Evolutionary conservation across 441 rosid genomes (phyloP).

Genomic region (Mallotus japonicus): DNA sequence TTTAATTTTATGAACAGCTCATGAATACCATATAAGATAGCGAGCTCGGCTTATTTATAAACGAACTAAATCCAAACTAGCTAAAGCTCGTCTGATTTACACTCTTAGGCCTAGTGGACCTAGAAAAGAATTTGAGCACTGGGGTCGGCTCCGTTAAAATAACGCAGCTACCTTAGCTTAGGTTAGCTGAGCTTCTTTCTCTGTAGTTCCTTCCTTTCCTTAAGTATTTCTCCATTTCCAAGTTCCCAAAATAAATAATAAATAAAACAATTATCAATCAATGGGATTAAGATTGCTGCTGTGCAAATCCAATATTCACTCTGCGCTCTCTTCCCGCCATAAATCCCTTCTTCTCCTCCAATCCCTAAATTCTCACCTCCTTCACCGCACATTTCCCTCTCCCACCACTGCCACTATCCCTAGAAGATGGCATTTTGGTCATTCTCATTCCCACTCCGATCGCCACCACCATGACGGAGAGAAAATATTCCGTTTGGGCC

Average conservation of each 20-base stretch:
- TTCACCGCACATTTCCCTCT: constrained; percentile 5
- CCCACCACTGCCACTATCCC: constrained; percentile 27
- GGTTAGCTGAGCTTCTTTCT: background rate
- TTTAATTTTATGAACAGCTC: too few relatives aligned
- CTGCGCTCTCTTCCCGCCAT: constrained; percentile 29
- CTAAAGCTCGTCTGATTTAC: too few relatives aligned
- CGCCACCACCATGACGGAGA: constrained; percentile 49
- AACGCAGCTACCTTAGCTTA: too few relatives aligned
- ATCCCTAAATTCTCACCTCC: constrained; percentile 30
- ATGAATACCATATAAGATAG: too few relatives aligned
- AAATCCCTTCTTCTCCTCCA: constrained; percentile 14
- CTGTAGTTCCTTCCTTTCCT: background rate
- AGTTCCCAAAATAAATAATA: too few relatives aligned
- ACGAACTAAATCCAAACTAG: too few relatives aligned
- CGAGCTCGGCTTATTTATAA: too few relatives aligned
- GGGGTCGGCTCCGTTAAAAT: too few relatives aligned
- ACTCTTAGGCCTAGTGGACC: too few relatives aligned
- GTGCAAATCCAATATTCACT: constrained; percentile 37
- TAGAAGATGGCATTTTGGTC: constrained; percentile 72
- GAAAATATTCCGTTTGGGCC: constrained; percentile 74
- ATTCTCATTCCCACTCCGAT: constrained; percentile 43
- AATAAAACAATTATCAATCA: background rate
- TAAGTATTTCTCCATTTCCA: too few relatives aligned
- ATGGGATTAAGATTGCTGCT: constrained; percentile 55
- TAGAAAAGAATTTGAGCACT: too few relatives aligned